Base-by-base conservation (phyloP, 331 rosid genomes). In the Prunus yedoensis region DNA sequence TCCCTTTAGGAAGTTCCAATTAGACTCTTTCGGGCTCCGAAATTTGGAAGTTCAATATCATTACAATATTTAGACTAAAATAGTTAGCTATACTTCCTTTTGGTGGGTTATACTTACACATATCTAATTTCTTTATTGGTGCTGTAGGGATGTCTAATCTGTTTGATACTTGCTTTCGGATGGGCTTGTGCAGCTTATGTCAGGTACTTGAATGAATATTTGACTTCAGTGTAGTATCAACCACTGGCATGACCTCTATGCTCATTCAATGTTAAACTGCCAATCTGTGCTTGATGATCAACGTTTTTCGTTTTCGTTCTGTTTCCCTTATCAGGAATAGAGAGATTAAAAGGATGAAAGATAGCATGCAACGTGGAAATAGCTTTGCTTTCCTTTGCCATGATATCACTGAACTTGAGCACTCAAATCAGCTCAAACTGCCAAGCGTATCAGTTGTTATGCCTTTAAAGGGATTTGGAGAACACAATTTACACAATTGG, bases 401-500 rank as follows among this genome's bases (percentile, higher is more conserved):
- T 43, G 92, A 90, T 86, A 85, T 92, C 47, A 84, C 75, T 64
- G 91, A 92, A 74, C 98, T 95, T 56, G 97, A 95, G 85, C 99
- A 95, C 87, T 82, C 89, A 57, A 83, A 83, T 80, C 99, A 95
- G 81, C 82, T 85, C 82, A 88, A 86, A 78, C 85, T 91, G 74
- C 98, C 97, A n/a, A 84, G 90, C 78, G 96, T 95, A 52, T 63
- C 99, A n/a, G 80, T 92, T 75, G 84, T 92, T 58, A 92, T 95
- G 99, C 99, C 99, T 41, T 82, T 95, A 74, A 95, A 95, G 79
- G 99, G 99, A 27, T 95, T 89, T 87, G 99, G 99, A 68, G 99
- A 95, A 82, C 99, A 95, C 86, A 95, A 95, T 82, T 87, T 92
- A 68, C 97, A 89, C 76, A 95, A 95, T 38, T 95, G 99, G 99